Evolutionary conservation across 176 grass and related monocot genomes (phyloP), one percentile per base, ranked within the genome.

Genomic region (Bonia amplexicaulis): DNA sequence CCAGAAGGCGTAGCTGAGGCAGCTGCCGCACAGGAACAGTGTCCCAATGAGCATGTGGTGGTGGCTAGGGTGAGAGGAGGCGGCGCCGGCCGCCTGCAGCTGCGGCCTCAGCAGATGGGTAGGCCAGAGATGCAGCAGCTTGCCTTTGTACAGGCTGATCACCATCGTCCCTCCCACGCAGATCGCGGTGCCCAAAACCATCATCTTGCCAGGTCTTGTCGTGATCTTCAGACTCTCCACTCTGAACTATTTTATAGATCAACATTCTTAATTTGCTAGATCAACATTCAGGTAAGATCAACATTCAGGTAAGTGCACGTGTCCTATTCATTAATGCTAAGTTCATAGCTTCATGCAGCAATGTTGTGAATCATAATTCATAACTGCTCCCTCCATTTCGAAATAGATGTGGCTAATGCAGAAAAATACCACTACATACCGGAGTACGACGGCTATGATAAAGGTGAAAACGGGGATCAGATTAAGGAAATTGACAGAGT

Each of bases 161-260:
- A 91, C 60, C 85, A 88, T 91, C 4, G 92, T 85, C n/a, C 92
- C 92, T 9, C 54, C 86, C 0, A 94, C 83, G 14, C 86, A 83
- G 15, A 91, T 16, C 3, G 66, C 25, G 0, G 88, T 84, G 40
- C 92, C 92, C 1, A 84, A 7, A 4, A 89, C 27, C 89, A 81
- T 94, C 58, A 79, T 69, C 17, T 61, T 78, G 1, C 86, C 88
- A 2, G 25, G 14, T 15, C 68, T 26, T 3, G 44, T 90, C 8
- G 13, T 9, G 3, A 76, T 47, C 20, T 7, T 57, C 83, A 94
- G 22, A 65, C 49, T 79, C 89, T 94, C 92, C 29, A 81, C 13
- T 71, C 90, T 91, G 26, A 71, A 35, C 9, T 44, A 59, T 10
- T 82, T 8, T 41, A 41, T 41, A 37, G 35, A 37, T 5, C 35